Percentiles rank a stretch among this genome's conserved stretches.
Evolutionary conservation across 352 stramenopile species (phyloP).

Genomic region (Pythium sukuiense): DNA sequence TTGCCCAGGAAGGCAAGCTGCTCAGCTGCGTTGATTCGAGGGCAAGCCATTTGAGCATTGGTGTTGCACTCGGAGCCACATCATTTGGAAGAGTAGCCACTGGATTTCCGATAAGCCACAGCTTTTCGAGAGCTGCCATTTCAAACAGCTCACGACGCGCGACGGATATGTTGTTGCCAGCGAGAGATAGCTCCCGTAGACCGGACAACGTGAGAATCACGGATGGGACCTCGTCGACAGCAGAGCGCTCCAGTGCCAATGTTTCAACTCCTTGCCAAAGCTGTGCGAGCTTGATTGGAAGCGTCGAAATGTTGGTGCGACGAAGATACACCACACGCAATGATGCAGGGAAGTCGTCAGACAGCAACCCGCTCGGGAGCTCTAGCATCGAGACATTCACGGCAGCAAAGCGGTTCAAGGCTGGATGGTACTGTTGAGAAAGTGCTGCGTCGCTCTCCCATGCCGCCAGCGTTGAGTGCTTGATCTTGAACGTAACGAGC

Average conservation of each 20-base stretch:
- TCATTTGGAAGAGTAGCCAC: not conserved
- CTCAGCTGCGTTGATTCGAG: slow-evolving; percentile 12
- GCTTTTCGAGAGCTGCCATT: slow-evolving; percentile 2
- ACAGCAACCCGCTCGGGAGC: slow-evolving; percentile 14
- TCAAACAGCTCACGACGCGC: slow-evolving; percentile 8
- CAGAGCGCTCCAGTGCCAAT: slow-evolving; percentile 13
- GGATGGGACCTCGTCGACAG: slow-evolving; percentile 3
- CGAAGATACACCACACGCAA: slow-evolving; percentile 8
- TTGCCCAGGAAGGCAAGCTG: slow-evolving; percentile 9
- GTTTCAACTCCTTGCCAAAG: slow-evolving; percentile 9
- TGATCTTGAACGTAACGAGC: slow-evolving; percentile 17
- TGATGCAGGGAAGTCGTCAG: slow-evolving; percentile 9
- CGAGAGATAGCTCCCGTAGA: slow-evolving; percentile 12
- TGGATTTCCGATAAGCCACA: slow-evolving; percentile 16
- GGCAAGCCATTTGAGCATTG: slow-evolving; percentile 2
- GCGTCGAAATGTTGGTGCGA: slow-evolving; percentile 10
- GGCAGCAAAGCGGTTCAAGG: slow-evolving; percentile 9
- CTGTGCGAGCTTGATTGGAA: slow-evolving; percentile 12
- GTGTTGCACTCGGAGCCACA: not conserved
- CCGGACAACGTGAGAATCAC: slow-evolving; percentile 6
- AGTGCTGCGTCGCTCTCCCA: slow-evolving; percentile 21
- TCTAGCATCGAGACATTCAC: slow-evolving; percentile 22
- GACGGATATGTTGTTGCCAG: slow-evolving; percentile 12
- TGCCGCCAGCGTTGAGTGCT: slow-evolving; percentile 13
- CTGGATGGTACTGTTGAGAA: slow-evolving; percentile 9